Conservation (phyloP, 2,329 filamentous ascomycete genomes). For the Clonostachys sp. region DNA sequence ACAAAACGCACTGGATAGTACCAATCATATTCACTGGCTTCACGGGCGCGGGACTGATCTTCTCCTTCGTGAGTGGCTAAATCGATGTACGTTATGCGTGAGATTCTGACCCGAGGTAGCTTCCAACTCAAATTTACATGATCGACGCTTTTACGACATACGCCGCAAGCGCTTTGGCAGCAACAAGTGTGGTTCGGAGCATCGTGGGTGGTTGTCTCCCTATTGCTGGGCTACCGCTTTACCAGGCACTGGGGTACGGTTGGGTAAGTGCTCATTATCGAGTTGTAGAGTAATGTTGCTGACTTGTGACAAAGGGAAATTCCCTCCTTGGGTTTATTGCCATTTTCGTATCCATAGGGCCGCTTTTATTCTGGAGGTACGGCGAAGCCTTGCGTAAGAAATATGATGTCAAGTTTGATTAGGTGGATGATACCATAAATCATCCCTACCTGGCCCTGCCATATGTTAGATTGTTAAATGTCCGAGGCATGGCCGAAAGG, state of each 20-base stretch:
- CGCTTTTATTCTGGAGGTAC: too few relatives aligned
- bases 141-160: slow-evolving; percentile 61
- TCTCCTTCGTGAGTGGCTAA: slow-evolving; percentile 10
- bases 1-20: slow-evolving; percentile 18
- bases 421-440: too few relatives aligned
- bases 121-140: slow-evolving; percentile 51
- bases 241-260: neutral
- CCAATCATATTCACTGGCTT: slow-evolving; percentile 31
- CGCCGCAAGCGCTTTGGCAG: slow-evolving; percentile 39
- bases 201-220: neutral
- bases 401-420: too few relatives aligned
- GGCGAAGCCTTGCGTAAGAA: too few relatives aligned
- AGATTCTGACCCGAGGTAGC: neutral
- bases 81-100: slow-evolving; percentile 9
- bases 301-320: too few relatives aligned
- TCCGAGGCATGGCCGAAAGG: too few relatives aligned
- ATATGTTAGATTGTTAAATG: too few relatives aligned
- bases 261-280: neutral
- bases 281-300: too few relatives aligned
- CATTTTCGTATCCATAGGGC: too few relatives aligned
- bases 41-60: slow-evolving; percentile 27
- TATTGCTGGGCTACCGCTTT: neutral
- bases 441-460: too few relatives aligned
- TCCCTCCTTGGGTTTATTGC: too few relatives aligned
- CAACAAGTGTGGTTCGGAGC: slow-evolving; percentile 45